Evolutionary conservation across 208 protist species (phyloP), one percentile per base, ranked within the genome.

Genomic region (Trypanosoma lewisi): DNA sequence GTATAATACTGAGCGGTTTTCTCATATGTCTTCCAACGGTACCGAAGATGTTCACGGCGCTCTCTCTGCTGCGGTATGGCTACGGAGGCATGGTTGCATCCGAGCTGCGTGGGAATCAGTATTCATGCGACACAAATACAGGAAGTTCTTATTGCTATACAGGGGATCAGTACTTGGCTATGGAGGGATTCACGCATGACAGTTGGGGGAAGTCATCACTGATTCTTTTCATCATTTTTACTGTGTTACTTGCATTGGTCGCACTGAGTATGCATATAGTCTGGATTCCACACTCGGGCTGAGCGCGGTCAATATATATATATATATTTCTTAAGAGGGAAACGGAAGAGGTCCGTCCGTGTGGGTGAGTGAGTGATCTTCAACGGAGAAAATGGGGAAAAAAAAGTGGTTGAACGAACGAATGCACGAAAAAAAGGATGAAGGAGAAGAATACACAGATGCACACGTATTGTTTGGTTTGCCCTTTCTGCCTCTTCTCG

Each of bases 1-100:
- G 77, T 59, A 78, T 75, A 5, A 77, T 83, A 42, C 60, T 78
- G 50, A 75, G 70, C 48, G 77, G 77, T 19, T 84, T 72, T 54
- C 48, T 87, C 9, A 52, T 87, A n/a, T 78, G 63, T 50, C 21
- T 80, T n/a, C n/a, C 55, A 33, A 58, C 41, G 5, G 44, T 83
- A 16, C 80, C 80, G 4, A 9, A 39, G 11, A 37, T 80, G 8
- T 70, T 86, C 17, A 48, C 73, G 45, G 27, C 58, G 19, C 50
- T 83, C 25, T 83, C 80, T 19, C 8, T 86, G 30, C 45, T 86
- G 4, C 72, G 80, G 0, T 63, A 77, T 41, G 77, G 69, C 36
- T 86, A 86, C 52, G 77, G 76, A 16, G 80, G 80, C 16, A 12
- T 73, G 17, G 28, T 87, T 1, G 47, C 70, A 49, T 37, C 55